These are phyloP conservation scores for Acanthamoeba lenticulata DNA, from an alignment of 208 protist species.

Conservation along the genomic window DNA sequence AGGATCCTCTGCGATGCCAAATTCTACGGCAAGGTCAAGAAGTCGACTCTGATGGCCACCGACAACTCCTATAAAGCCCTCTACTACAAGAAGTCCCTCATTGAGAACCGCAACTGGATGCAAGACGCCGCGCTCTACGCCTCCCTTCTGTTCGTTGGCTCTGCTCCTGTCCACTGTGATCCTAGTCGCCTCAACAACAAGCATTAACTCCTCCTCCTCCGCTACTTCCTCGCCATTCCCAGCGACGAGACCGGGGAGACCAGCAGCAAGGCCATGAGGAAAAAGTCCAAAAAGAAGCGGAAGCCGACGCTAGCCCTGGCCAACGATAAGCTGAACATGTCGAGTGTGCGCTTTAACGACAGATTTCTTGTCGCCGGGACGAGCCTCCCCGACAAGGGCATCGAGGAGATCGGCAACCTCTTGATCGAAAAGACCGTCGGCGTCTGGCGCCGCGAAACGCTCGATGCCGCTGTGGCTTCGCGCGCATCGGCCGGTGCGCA, in stretches of 20 bases:
- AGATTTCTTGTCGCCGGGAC: constrained; percentile 31
- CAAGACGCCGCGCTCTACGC: neutral
- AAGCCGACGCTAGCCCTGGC: neutral
- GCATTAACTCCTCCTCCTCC: no score
- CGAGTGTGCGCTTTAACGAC: constrained; percentile 29
- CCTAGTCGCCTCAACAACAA: neutral
- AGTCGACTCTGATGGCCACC: constrained; percentile 19
- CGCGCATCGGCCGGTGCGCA: neutral
- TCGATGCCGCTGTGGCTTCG: neutral
- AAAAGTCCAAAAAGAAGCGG: neutral
- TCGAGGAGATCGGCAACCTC: constrained; percentile 19
- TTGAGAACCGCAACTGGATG: constrained; percentile 56
- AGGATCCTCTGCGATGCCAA: constrained; percentile 53
- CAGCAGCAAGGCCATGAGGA: neutral
- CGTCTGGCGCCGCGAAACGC: neutral
- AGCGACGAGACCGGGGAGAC: neutral
- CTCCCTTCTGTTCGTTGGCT: neutral
- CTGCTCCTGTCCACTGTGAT: neutral
- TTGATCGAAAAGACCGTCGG: constrained; percentile 57
- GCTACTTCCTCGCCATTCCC: neutral
- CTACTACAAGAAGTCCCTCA: constrained; percentile 62
- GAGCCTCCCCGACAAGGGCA: neutral
- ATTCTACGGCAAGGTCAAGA: constrained; percentile 48
- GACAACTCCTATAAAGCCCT: constrained; percentile 40
- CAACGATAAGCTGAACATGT: constrained; percentile 48